A percentile compares a stretch with the other conserved stretches of the same genome.
phyloP scores from a whole-genome alignment of 2,329 filamentous ascomycete species.

The Ceratocystis alfenasii region DNA sequence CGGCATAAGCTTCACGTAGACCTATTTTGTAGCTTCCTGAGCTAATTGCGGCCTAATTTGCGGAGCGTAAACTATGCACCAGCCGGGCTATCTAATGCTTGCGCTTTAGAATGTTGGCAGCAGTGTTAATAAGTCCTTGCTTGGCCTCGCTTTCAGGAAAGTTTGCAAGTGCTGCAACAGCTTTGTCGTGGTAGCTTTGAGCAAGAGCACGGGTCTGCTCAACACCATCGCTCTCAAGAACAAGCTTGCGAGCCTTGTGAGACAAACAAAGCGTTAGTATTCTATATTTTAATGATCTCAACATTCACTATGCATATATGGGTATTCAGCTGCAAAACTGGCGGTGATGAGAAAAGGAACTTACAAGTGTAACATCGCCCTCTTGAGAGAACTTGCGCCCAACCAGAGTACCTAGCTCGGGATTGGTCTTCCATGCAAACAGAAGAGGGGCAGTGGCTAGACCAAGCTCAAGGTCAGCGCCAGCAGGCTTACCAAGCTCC shows the following conservation, averaged over 20 bases:
- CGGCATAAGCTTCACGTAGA: no score
- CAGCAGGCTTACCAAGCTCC: slow-evolving; percentile 87
- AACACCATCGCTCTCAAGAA: slow-evolving; percentile 71
- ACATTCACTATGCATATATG: neutral
- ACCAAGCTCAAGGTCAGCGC: slow-evolving; percentile 84
- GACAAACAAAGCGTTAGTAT: slow-evolving; percentile 31
- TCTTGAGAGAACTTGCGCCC: slow-evolving; percentile 77
- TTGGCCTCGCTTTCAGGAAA: slow-evolving; percentile 96
- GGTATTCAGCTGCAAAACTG: neutral
- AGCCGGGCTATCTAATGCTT: slow-evolving; percentile 49
- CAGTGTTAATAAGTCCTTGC: slow-evolving; percentile 84
- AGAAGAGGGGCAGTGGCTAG: slow-evolving; percentile 86
- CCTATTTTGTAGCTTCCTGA: no score
- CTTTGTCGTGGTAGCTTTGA: slow-evolving; percentile 80
- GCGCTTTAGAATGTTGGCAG: slow-evolving; percentile 76
- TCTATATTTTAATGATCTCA: neutral
- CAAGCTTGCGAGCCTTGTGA: slow-evolving; percentile 68
- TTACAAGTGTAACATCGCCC: slow-evolving; percentile 75
- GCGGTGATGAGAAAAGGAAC: slow-evolving; percentile 28
- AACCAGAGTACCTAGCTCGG: slow-evolving; percentile 74
- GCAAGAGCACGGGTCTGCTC: slow-evolving; percentile 85
- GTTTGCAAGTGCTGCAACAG: slow-evolving; percentile 65
- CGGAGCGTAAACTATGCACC: neutral
- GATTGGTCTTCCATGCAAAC: slow-evolving; percentile 87
- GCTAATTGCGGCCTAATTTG: neutral